Conservation (phyloP, 2,329 filamentous ascomycete species). For the Penicillium sp. region DNA sequence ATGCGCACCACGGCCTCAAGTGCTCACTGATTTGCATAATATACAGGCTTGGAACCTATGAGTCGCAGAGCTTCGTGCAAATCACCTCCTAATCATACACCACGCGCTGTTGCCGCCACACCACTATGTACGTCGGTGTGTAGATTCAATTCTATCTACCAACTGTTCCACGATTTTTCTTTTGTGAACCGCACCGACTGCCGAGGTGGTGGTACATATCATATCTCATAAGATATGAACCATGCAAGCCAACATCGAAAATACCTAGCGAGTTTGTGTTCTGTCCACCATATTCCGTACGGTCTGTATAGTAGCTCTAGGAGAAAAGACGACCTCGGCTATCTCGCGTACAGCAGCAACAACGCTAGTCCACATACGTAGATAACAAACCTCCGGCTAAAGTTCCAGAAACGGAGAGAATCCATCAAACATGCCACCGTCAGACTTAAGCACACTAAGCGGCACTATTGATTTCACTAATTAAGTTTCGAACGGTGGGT, state of each 20-base stretch:
- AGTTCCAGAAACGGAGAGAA: constrained; percentile 10
- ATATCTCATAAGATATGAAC: background rate
- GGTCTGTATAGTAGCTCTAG: background rate
- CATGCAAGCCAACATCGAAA: background rate
- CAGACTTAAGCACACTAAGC: constrained; percentile 4
- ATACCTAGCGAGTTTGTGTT: background rate
- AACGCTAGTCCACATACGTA: background rate
- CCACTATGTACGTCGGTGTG: too few species aligned
- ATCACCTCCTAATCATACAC: too few species aligned
- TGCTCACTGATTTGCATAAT: background rate
- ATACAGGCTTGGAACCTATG: too few species aligned
- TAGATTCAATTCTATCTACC: too few species aligned
- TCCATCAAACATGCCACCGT: constrained; percentile 2
- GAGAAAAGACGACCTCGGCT: background rate
- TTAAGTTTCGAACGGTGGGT: constrained; percentile 15
- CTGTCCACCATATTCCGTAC: background rate
- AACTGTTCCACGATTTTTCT: background rate
- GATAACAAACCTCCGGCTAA: constrained; percentile 6
- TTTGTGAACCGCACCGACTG: background rate
- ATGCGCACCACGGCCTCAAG: background rate
- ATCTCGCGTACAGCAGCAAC: background rate
- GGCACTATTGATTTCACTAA: constrained; percentile 21
- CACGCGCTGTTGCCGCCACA: too few species aligned
- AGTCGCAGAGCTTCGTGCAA: too few species aligned
- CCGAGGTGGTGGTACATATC: background rate